A percentile compares a stretch with the other conserved stretches of the same genome.
These are phyloP conservation scores for Rhizophora mangle DNA, from an alignment of 345 rosid species.

Conservation along the genomic window DNA sequence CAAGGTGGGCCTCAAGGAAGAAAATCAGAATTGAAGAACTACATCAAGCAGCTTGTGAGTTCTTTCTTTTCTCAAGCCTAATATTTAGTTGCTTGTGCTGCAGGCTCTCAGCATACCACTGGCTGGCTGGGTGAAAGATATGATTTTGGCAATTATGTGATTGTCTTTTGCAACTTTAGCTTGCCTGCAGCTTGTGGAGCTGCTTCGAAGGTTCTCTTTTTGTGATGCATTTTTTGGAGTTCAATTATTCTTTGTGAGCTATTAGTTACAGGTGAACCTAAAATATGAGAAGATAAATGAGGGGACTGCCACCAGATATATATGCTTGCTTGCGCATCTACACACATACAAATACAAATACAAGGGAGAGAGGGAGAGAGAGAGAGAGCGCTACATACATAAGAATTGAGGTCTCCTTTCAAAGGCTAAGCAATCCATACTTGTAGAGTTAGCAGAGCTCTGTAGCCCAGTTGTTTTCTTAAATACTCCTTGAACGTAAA, in stretches of 20 bases:
- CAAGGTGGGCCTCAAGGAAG: neutral
- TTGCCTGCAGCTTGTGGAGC: neutral
- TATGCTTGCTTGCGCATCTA: no score
- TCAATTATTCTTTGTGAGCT: neutral
- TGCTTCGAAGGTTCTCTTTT: neutral
- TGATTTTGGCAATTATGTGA: neutral
- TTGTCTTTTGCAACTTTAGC: neutral
- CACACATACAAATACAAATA: no score
- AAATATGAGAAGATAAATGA: neutral
- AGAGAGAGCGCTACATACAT: no score
- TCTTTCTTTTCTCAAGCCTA: neutral
- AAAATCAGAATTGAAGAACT: conserved; percentile 7
- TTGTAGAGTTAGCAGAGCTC: no score
- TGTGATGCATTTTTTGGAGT: conserved; percentile 4
- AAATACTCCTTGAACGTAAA: no score
- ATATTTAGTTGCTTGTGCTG: neutral
- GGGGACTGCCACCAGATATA: no score
- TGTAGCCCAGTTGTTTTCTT: no score
- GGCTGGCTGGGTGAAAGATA: neutral
- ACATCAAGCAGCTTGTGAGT: neutral
- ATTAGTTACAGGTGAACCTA: no score
- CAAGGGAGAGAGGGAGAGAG: no score
- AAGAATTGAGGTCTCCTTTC: no score
- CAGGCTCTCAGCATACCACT: neutral
- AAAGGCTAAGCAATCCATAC: no score